phyloP scores from a whole-genome alignment of 1,139 yeast genomes.

The Wickerhamomyces sp. region DNA sequence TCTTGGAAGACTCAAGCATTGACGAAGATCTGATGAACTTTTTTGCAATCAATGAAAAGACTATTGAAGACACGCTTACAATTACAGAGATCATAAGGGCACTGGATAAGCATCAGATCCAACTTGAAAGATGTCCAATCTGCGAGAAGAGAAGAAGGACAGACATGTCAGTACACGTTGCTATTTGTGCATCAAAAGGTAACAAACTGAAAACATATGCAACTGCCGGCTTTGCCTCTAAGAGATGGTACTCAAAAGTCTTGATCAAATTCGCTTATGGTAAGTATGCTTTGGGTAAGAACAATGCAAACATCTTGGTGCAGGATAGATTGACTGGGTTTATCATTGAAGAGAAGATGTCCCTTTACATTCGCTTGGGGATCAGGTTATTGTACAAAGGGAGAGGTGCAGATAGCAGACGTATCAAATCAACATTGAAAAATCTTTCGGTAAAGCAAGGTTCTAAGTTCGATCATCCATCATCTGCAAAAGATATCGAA shows the following conservation, averaged over 20 bases:
- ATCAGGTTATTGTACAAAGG: constrained; percentile 81
- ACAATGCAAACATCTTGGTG: constrained; percentile 89
- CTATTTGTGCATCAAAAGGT: constrained; percentile 81
- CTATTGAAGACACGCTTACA: constrained; percentile 24
- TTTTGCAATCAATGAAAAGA: constrained; percentile 12
- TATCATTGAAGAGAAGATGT: constrained; percentile 87
- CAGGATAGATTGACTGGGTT: constrained; percentile 89
- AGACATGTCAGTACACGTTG: constrained; percentile 80
- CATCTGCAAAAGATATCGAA: constrained; percentile 60
- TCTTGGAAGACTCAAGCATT: constrained; percentile 19
- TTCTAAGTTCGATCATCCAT: constrained; percentile 66
- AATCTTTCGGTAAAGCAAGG: constrained; percentile 80
- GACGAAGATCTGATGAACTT: constrained; percentile 18
- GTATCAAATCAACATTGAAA: constrained; percentile 53
- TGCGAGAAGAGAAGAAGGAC: constrained; percentile 58
- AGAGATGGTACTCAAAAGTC: constrained; percentile 83
- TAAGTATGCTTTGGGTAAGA: constrained; percentile 78
- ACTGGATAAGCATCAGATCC: constrained; percentile 16
- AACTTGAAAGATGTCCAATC: constrained; percentile 54
- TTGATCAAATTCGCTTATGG: constrained; percentile 86
- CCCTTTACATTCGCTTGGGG: constrained; percentile 81
- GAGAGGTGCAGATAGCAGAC: constrained; percentile 49
- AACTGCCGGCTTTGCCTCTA: constrained; percentile 76
- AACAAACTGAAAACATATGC: constrained; percentile 68
- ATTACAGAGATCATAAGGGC: constrained; percentile 55